Evolutionary conservation across 2,329 filamentous ascomycete species (phyloP).

Genomic region (Fusarium anthophilum): DNA sequence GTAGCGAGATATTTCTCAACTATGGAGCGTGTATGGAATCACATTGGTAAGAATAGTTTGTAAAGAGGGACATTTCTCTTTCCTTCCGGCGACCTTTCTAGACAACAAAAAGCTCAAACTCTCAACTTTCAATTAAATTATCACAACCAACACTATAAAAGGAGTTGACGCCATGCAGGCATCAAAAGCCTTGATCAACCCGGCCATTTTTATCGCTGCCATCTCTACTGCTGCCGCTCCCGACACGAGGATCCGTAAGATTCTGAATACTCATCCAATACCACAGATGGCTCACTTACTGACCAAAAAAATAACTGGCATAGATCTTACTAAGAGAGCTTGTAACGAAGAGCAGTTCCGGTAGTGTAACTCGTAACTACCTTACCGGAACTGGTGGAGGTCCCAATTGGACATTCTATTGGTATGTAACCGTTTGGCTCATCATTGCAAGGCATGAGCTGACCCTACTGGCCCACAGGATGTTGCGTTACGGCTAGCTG

Average conservation of each 20-base stretch:
- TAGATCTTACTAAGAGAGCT: background rate
- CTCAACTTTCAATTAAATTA: background rate
- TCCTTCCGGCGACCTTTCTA: background rate
- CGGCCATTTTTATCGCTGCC: accelerated
- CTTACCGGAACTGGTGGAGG: background rate
- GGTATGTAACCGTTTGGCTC: background rate
- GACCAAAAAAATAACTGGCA: background rate
- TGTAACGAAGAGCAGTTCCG: background rate
- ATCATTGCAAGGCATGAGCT: background rate
- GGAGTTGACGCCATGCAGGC: background rate
- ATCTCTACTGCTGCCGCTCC: too few species aligned
- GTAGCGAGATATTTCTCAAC: background rate
- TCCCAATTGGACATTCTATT: too few species aligned
- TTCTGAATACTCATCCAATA: too few species aligned
- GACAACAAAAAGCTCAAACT: background rate
- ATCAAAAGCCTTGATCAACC: background rate
- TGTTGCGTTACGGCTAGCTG: too few species aligned
- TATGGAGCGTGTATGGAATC: too few species aligned
- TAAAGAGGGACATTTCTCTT: background rate
- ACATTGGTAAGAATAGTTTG: background rate
- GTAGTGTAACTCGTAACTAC: background rate
- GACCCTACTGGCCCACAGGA: background rate
- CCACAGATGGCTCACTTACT: background rate
- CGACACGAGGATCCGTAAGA: too few species aligned
- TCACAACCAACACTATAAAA: too few species aligned